A percentile compares a stretch with the other conserved stretches of the same genome.
phyloP scores from a whole-genome alignment of 371 early-diverging fungal species.

The Mucor sp. region DNA sequence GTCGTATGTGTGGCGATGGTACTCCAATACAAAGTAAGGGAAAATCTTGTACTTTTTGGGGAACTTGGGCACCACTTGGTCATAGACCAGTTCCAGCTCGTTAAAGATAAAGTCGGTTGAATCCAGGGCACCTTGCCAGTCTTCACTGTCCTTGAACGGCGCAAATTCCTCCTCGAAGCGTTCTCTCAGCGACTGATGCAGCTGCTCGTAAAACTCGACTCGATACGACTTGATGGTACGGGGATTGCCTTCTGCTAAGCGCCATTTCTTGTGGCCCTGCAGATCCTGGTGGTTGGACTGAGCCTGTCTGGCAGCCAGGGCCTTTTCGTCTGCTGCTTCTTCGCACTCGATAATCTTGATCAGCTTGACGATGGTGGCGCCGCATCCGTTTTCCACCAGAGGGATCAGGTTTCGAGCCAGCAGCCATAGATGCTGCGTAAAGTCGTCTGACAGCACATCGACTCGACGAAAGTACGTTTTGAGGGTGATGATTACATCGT shows the following conservation, averaged over 20 bases:
- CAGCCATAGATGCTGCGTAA: constrained; percentile 85
- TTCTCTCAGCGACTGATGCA: constrained; percentile 70
- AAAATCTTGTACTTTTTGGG: constrained; percentile 92
- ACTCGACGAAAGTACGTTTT: constrained; percentile 80
- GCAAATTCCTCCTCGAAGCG: constrained; percentile 62
- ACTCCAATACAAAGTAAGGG: constrained; percentile 89
- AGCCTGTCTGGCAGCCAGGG: constrained; percentile 61
- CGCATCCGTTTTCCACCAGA: constrained; percentile 69
- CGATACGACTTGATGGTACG: constrained; percentile 75
- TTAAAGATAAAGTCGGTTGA: constrained; percentile 81
- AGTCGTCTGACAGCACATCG: constrained; percentile 78
- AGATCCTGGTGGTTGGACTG: constrained; percentile 60
- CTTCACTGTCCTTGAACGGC: constrained; percentile 49
- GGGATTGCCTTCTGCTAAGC: constrained; percentile 57
- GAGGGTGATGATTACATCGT: constrained; percentile 82
- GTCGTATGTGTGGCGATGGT: constrained; percentile 88
- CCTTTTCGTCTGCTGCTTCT: constrained; percentile 83
- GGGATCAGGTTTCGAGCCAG: constrained; percentile 78
- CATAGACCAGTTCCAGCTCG: constrained; percentile 85
- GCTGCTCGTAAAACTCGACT: constrained; percentile 73
- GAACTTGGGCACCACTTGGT: constrained; percentile 85
- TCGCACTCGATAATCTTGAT: constrained; percentile 92
- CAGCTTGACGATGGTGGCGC: constrained; percentile 76
- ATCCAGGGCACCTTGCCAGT: constrained; percentile 63
- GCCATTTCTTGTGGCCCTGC: constrained; percentile 57